Evolutionary conservation across 163 green algal genomes (phyloP), one percentile per base, ranked within the genome.

Genomic region (Scenedesmus sp.): DNA sequence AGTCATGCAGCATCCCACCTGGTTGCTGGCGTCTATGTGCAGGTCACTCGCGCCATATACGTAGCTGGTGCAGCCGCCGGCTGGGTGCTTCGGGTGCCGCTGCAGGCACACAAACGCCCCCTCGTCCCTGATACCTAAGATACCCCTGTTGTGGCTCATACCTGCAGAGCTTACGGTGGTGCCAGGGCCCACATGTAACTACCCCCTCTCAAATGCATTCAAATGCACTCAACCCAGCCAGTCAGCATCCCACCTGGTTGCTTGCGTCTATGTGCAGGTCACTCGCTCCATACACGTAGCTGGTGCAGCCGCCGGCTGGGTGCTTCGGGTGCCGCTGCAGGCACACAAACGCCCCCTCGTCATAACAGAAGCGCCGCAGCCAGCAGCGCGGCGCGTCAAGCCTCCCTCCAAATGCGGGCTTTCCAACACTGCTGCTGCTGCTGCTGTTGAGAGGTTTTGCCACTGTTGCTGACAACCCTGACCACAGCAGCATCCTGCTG

Each of bases 341-440:
- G 81, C 88, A 92, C 52, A 92, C 64, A 55, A 92, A 92, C 5
- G 81, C 62, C 16, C 88, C 88, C 66, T 92, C 88, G 3, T 85
- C 12, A 54, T 88, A 88, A n/a, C 88, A 92, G 81, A 89, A 92
- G 46, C 82, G 81, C 5, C 82, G 81, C 62, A 92, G 81, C 88
- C 88, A 92, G 79, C 88, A 92, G 46, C 88, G 59, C 13, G 88
- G 88, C 23, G 79, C 88, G 7, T 34, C n/a, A 23, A 84, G 57
- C 52, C 52, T 86, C 23, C 74, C 86, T 16, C 86, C 87, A 86
- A 86, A 86, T 18, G n/a, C 18, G 3, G 52, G 34, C 6, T 15
- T 20, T 18, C 34, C 81, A 64, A 64, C 55, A 57, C 3, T 3
- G n/a, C 26, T 46, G 54, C 81, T 4, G 0, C 16, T 59, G 55